Conservation (phyloP, 2,329 filamentous ascomycete species). For the Epichloe sp. region DNA sequence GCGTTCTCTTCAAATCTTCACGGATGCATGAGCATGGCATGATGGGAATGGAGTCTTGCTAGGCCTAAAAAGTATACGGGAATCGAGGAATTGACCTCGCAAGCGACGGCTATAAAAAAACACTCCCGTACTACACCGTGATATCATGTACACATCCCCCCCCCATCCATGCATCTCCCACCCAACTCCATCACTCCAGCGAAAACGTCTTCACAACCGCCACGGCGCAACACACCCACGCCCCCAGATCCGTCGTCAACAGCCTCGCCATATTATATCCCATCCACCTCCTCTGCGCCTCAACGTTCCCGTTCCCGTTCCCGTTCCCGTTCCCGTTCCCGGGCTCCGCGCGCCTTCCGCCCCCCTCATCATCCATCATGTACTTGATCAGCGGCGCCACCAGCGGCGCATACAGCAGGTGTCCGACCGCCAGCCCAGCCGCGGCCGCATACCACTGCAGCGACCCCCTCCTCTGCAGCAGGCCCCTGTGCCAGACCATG, state of each 20-base stretch:
- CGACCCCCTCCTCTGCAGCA: conserved; percentile 14
- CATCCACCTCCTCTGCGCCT: conserved; percentile 19
- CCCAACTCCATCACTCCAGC: background rate
- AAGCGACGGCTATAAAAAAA: no score
- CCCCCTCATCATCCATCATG: conserved; percentile 15
- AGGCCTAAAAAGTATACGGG: no score
- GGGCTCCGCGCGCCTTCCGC: conserved; percentile 5
- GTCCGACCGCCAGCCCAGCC: conserved; percentile 18
- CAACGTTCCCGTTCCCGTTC: conserved; percentile 10
- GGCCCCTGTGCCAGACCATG: conserved; percentile 11
- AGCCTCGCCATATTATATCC: conserved; percentile 18
- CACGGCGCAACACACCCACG: conserved; percentile 20
- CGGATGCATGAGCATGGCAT: no score
- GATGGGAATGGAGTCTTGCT: no score
- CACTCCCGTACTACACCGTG: background rate
- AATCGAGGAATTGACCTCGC: no score
- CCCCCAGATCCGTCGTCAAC: conserved; percentile 21
- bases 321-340: conserved; percentile 8
- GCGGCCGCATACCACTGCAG: conserved; percentile 20
- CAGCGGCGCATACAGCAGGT: conserved; percentile 21
- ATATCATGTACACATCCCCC: background rate
- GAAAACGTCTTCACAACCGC: conserved; percentile 9
- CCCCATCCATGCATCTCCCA: background rate
- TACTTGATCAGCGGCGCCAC: conserved; percentile 20
- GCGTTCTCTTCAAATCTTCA: no score